phyloP scores from a whole-genome alignment of 2,329 filamentous ascomycete species.

The Periconia sp. region DNA sequence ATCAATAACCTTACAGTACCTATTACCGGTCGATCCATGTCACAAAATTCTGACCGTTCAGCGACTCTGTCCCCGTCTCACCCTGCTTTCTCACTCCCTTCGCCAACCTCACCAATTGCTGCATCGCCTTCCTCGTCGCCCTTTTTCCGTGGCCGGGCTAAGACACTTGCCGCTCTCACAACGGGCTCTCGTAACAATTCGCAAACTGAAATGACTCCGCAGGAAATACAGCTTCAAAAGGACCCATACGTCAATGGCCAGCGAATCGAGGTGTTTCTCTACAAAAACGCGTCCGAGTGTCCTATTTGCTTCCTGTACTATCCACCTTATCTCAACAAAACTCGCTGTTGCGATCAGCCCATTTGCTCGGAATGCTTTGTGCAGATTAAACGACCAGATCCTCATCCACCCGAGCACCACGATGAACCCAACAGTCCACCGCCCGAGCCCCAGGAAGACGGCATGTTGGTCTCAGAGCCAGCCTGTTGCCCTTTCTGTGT shows the following conservation, averaged over 20 bases:
- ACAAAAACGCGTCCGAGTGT: slow-evolving; percentile 89
- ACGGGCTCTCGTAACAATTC: slow-evolving; percentile 77
- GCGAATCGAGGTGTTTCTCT: slow-evolving; percentile 87
- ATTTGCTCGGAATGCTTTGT: slow-evolving; percentile 99
- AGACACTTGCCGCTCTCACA: slow-evolving; percentile 83
- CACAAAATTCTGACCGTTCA: slow-evolving; percentile 76
- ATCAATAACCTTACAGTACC: slow-evolving; percentile 79
- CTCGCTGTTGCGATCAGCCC: slow-evolving; percentile 90
- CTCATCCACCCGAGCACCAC: slow-evolving; percentile 83
- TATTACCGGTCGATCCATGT: slow-evolving; percentile 77
- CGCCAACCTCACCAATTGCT: slow-evolving; percentile 61
- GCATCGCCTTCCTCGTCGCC: slow-evolving; percentile 53
- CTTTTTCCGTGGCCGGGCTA: slow-evolving; percentile 82
- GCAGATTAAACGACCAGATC: slow-evolving; percentile 94
- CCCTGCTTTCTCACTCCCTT: slow-evolving; percentile 66
- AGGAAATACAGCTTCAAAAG: slow-evolving; percentile 78
- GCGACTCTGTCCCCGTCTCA: slow-evolving; percentile 65
- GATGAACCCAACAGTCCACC: slow-evolving; percentile 48
- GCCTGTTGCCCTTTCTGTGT: slow-evolving; percentile 95
- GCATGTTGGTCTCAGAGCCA: slow-evolving; percentile 84
- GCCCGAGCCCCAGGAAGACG: slow-evolving; percentile 57
- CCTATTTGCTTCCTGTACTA: slow-evolving; percentile 98
- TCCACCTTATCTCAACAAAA: slow-evolving; percentile 91
- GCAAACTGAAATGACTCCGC: slow-evolving; percentile 72
- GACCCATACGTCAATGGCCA: slow-evolving; percentile 95